Base-by-base conservation (phyloP, 2,329 filamentous ascomycete species). In the Canariomyces notabilis region DNA sequence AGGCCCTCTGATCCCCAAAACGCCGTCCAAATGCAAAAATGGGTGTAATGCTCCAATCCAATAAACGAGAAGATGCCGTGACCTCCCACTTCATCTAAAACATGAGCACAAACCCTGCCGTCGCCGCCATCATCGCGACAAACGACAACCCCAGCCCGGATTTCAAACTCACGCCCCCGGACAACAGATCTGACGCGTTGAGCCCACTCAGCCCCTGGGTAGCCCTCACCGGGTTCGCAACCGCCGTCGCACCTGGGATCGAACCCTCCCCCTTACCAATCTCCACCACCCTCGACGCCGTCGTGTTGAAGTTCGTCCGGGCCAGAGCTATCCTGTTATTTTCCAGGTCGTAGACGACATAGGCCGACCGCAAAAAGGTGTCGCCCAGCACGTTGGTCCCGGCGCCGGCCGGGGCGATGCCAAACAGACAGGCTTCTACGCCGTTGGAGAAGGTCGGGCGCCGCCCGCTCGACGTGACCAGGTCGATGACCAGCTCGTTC, bases 281-380 rank as follows among this genome's bases (percentile, higher is more conserved):
- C 65, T 83, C 79, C 29, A 72, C 54, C 14, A 85, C 64, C 39
- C 71, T 71, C 5, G 69, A 70, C 14, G 57, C 49, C 0, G 74
- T 74, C 4, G 73, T 68, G 59, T 85, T 79, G 63, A 80, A 82
- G 41, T 73, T 76, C 15, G 83, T 83, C 62, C 84, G 79, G 1
- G 83, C 85, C 23, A 89, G 66, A 2, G 80, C 83, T 54, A 89
- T 81, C 64, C 85, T 73, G 61, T 87, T 81, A 62, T 85, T 87
- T 21, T 72, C 77, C 18, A 88, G 70, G 61, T 89, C 84, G 61
- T 86, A 89, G 9, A 89, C 85, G 12, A 87, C 76, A 56, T 89
- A 89, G 0, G 85, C 85, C 29, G 81, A 84, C 38, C 85, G 74
- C 44, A 89, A 69, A 62, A 89, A 89, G 0, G 85, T 86, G 60